Base-by-base conservation (phyloP, 1,284 basidiomycete species). In the Pyrrhoderma lamaoense region DNA sequence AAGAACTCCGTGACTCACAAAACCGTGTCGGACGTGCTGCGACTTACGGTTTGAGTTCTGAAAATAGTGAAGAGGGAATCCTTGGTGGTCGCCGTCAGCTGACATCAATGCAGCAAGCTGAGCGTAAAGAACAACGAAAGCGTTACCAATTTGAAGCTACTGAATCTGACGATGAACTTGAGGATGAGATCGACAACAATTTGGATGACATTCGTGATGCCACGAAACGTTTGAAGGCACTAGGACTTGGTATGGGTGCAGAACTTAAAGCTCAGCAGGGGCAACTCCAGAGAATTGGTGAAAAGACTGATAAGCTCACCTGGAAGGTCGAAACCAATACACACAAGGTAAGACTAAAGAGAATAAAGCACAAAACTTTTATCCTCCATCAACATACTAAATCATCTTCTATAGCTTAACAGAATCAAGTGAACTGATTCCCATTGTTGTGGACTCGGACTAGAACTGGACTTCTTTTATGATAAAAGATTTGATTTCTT, bases 91-190 rank as follows among this genome's bases (percentile, higher is more conserved):
- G 72, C 49, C 74, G 76, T 37, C 67, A 70, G 56, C 71, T 65
- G 59, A 75, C 75, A 2, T 65, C 70, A 11, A 70, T 72, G 45
- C 75, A 84, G 58, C 65, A 74, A 49, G 62, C 69, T 18, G 62
- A 64, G 13, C 69, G 76, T 58, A 81, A 84, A 64, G 82, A 88
- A 45, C 85, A 89, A 64, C 73, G 90, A 55, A 80, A 84, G 62
- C 79, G 89, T 23, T 99, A 84, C 67, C 94, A 98, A 67, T 98
- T 98, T 61, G 95, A 99, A 59, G 84, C 85, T n/a, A 89, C 85
- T 35, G 89, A 79, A 14, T 93, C 89, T n/a, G 96, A 99, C 63
- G 94, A 99, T 62, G 93, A 97, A 69, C 60, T 97, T 1, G 94
- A 97, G 69, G 82, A 92, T 60, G 85, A 94, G 65, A 65, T 98